Conservation (phyloP, 345 rosid species). For the Isatis tinctoria region DNA sequence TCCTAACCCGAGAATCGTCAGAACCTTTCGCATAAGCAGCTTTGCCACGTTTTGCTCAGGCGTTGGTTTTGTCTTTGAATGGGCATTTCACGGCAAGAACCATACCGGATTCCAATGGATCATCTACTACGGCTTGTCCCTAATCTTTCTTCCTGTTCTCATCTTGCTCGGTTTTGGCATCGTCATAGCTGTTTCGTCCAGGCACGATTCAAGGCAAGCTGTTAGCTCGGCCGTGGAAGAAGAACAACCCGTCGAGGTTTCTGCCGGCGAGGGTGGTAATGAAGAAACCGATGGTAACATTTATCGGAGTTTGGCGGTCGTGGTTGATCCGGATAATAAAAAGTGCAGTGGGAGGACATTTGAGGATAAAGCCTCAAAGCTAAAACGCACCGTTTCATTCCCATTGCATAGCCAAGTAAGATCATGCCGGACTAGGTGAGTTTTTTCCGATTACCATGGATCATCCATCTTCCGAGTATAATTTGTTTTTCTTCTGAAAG, state of each 20-base stretch:
- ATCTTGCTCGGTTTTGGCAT: not conserved
- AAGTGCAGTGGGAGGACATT: not conserved
- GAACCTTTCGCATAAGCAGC: not conserved
- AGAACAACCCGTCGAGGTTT: not conserved
- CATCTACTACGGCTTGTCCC: slow-evolving; percentile 12
- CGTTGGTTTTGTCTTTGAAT: slow-evolving; percentile 12
- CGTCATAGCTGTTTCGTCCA: not conserved
- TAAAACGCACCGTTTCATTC: slow-evolving; percentile 17
- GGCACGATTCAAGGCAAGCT: not conserved
- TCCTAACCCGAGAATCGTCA: slow-evolving; percentile 4
- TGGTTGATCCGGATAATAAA: not conserved
- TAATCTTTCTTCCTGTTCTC: not conserved
- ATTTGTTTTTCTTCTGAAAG: not conserved
- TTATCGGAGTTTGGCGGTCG: slow-evolving; percentile 2
- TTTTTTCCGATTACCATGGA: not conserved
- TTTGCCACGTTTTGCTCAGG: not conserved
- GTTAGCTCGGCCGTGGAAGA: not conserved
- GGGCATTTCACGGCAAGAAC: not conserved
- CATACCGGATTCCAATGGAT: slow-evolving; percentile 12
- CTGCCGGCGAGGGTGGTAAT: not conserved
- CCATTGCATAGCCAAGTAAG: slow-evolving; percentile 10
- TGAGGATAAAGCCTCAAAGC: not conserved
- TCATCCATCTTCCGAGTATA: not conserved
- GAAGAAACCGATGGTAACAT: not conserved
- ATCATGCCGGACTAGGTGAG: slow-evolving; percentile 14